A percentile compares a stretch with the other conserved stretches of the same genome.
phyloP scores from a whole-genome alignment of 805 yeast species.

The Starmerella apicola region DNA sequence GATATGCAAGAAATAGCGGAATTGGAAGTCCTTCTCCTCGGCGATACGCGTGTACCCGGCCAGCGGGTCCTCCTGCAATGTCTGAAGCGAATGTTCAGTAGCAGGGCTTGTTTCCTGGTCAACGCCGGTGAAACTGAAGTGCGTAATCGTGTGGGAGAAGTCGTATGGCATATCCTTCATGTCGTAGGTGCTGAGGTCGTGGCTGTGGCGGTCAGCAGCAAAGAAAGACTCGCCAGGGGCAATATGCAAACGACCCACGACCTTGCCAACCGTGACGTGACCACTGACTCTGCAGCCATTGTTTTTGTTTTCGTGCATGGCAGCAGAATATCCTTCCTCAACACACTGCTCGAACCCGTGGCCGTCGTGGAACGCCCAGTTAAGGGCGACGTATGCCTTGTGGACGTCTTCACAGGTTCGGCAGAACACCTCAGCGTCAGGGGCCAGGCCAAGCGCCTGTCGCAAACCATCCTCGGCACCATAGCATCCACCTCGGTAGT shows the following conservation, averaged over 20 bases:
- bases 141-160: slow-evolving; percentile 67
- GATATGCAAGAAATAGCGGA: slow-evolving; percentile 72
- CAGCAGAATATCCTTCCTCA: slow-evolving; percentile 67
- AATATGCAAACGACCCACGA: slow-evolving; percentile 85
- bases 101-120: slow-evolving; percentile 27
- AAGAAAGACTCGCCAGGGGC: slow-evolving; percentile 83
- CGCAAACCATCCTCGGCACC: slow-evolving; percentile 37
- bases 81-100: slow-evolving; percentile 36
- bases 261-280: slow-evolving; percentile 62
- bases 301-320: slow-evolving; percentile 42
- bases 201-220: slow-evolving; percentile 48
- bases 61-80: slow-evolving; percentile 14
- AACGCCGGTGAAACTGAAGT: slow-evolving; percentile 70
- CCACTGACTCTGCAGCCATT: slow-evolving; percentile 91
- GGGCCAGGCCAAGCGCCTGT: slow-evolving; percentile 30
- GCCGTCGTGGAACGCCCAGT: slow-evolving; percentile 91
- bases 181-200: slow-evolving; percentile 66
- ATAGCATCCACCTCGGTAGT: slow-evolving; percentile 81
- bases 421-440: slow-evolving; percentile 49
- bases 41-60: slow-evolving; percentile 24
- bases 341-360: slow-evolving; percentile 81
- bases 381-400: slow-evolving; percentile 58
- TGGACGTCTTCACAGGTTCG: slow-evolving; percentile 74
- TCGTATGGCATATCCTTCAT: slow-evolving; percentile 46
- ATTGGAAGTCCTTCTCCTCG: slow-evolving; percentile 47